Conservation (phyloP, 768 basidiomycete genomes). For the Jaapia argillacea region DNA sequence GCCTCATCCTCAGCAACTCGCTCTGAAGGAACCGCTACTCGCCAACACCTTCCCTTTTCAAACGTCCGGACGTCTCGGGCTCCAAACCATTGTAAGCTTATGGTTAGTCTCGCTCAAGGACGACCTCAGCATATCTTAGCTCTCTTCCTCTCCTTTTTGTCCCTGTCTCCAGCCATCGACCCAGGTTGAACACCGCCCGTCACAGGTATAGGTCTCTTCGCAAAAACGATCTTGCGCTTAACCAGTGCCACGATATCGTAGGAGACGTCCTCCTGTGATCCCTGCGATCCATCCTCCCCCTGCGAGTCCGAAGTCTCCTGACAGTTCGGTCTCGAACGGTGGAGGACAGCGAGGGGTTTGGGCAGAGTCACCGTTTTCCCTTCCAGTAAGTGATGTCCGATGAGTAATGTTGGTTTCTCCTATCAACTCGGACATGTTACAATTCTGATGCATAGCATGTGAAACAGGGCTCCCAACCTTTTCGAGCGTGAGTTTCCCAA, state of each 20-base stretch:
- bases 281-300: slow-evolving; percentile 11
- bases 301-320: slow-evolving; percentile 3
- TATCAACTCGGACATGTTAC: slow-evolving; percentile 14
- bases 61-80: too few relatives aligned
- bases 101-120: too few relatives aligned
- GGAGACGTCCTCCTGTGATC: slow-evolving; percentile 29
- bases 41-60: too few relatives aligned
- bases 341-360: slow-evolving; percentile 77
- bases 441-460: slow-evolving; percentile 1
- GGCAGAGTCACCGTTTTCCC: slow-evolving; percentile 68
- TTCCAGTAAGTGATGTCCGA: slow-evolving; percentile 88
- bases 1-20: too few relatives aligned
- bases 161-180: too few relatives aligned
- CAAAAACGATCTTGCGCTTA: slow-evolving; percentile 75
- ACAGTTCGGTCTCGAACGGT: slow-evolving; percentile 23
- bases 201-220: slow-evolving; percentile 78
- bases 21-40: too few relatives aligned
- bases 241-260: slow-evolving; percentile 53
- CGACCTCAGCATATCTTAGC: too few relatives aligned
- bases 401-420: slow-evolving; percentile 70
- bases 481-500: slow-evolving; percentile 69
- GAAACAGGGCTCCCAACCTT: slow-evolving; percentile 33
- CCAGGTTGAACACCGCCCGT: too few relatives aligned
- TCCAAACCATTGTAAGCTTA: too few relatives aligned
- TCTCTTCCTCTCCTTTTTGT: too few relatives aligned